These are phyloP conservation scores for Oryza nivara DNA, from an alignment of 176 grass and related monocot species.

Conservation along the genomic window DNA sequence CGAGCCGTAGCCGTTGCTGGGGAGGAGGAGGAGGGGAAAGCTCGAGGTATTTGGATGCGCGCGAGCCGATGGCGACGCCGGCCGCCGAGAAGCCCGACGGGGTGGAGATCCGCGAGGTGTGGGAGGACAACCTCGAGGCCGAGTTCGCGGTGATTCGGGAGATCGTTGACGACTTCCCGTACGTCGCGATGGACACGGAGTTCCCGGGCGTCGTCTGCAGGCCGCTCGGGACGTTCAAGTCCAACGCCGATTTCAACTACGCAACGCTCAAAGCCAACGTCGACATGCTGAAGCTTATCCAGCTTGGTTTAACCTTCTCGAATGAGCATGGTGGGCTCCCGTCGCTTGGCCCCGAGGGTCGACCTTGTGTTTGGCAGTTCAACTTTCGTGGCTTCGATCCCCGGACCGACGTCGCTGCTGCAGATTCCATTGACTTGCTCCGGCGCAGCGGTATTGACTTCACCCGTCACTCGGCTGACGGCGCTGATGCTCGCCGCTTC, in stretches of 20 bases:
- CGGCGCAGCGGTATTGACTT: slow-evolving; percentile 63
- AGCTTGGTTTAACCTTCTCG: slow-evolving; percentile 68
- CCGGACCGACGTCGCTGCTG: slow-evolving; percentile 39
- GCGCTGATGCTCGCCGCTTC: slow-evolving; percentile 49
- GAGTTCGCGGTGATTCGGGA: slow-evolving; percentile 70
- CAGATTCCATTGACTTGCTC: slow-evolving; percentile 67
- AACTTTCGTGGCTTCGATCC: slow-evolving; percentile 74
- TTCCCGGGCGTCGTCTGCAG: slow-evolving; percentile 75
- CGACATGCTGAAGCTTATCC: slow-evolving; percentile 63
- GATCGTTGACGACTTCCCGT: slow-evolving; percentile 60
- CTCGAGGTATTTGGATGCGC: slow-evolving; percentile 59
- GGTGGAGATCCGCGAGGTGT: slow-evolving; percentile 75
- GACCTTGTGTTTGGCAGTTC: slow-evolving; percentile 61
- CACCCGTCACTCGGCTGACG: slow-evolving; percentile 43
- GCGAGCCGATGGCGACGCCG: slow-evolving; percentile 37
- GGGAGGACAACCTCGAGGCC: slow-evolving; percentile 67
- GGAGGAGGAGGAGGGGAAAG: slow-evolving; percentile 6
- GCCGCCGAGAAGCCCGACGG: slow-evolving; percentile 51
- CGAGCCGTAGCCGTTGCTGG: slow-evolving; percentile 22
- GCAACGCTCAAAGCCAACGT: slow-evolving; percentile 61
- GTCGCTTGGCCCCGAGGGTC: background rate
- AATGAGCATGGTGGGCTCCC: slow-evolving; percentile 45
- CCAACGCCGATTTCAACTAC: slow-evolving; percentile 54
- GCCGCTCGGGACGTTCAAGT: slow-evolving; percentile 44
- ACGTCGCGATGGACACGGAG: slow-evolving; percentile 76